Evolutionary conservation across 75 land plant genomes (phyloP), one percentile per base, ranked within the genome.

Genomic region (Cryptomeria japonica): DNA sequence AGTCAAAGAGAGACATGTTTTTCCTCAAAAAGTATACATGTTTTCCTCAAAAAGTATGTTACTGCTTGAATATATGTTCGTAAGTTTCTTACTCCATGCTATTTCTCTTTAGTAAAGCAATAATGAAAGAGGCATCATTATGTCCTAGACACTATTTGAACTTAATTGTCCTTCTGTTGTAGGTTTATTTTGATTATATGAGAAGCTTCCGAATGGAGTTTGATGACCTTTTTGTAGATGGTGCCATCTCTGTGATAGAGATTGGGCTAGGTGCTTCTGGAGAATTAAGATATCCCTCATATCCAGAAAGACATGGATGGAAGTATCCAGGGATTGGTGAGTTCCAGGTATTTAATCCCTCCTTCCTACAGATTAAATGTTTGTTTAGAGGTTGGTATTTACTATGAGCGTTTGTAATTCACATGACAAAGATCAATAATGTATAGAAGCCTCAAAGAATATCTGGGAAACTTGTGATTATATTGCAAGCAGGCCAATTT

Each of bases 141-240:
- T 44, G 28, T 44, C 47, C 46, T 28, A 28, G 15, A 46, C 4
- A 82, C 1, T 10, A 34, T 88, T 72, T 44, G 68, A 53, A 46
- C 80, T 16, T 83, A 8, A 28, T 46, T 76, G 38, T 12, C 53
- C 37, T n/a, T 42, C 31, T 87, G 16, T 31, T 92, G 87, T 89
- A 97, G 99, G 97, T 95, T 25, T 97, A 93, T 86, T 97, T 91
- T 93, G 99, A 97, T 85, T 96, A 91, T 55, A 97, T 97, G 99
- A 94, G 97, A 91, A 96, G 97, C 91, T 97, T 97, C 86, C 91
- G 97, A 28, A 91, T 90, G 64, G 95, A 93, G 86, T 96, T 97
- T 92, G 95, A 91, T 86, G 93, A 94, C 86, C 92, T 97, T 77
- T 97, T 97, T 89, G 89, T 87, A 19, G 96, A 94, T 87, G 94